Evolutionary conservation across 2,329 filamentous ascomycete genomes (phyloP).

Genomic region (Mycosphaerelloides madeirae): DNA sequence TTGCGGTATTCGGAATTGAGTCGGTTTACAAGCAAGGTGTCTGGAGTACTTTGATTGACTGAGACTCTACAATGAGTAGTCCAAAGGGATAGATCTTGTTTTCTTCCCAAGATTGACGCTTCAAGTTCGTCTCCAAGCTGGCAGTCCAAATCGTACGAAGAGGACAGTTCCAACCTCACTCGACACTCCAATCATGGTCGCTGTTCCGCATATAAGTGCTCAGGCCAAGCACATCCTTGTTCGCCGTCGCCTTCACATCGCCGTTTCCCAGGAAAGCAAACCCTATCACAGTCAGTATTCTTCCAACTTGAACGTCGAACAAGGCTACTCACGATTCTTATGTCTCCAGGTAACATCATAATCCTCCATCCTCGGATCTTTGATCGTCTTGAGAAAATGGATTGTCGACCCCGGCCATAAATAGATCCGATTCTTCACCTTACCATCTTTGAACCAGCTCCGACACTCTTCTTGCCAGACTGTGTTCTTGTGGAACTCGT

Average conservation of each 20-base stretch:
- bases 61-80: background rate
- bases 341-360: constrained; percentile 37
- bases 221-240: constrained; percentile 10
- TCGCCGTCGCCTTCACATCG: constrained; percentile 15
- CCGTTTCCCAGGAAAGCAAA: constrained; percentile 39
- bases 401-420: constrained; percentile 33
- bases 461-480: constrained; percentile 8
- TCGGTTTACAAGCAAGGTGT: too few species aligned
- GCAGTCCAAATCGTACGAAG: background rate
- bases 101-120: too few species aligned
- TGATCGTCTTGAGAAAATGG: constrained; percentile 49
- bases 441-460: constrained; percentile 9
- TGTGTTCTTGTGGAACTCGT: constrained; percentile 28
- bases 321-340: constrained; percentile 3
- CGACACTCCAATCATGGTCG: constrained; percentile 16
- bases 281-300: constrained; percentile 9
- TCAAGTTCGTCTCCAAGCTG: background rate
- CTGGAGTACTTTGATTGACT: background rate
- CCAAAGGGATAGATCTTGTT: background rate
- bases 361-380: constrained; percentile 45
- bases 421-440: constrained; percentile 5
- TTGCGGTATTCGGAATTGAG: too few species aligned
- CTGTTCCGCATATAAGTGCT: constrained; percentile 15
- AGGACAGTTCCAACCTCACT: background rate
- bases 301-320: background rate